Evolutionary conservation across 352 stramenopile genomes (phyloP).

Genomic region (Globisporangium ultimum): DNA sequence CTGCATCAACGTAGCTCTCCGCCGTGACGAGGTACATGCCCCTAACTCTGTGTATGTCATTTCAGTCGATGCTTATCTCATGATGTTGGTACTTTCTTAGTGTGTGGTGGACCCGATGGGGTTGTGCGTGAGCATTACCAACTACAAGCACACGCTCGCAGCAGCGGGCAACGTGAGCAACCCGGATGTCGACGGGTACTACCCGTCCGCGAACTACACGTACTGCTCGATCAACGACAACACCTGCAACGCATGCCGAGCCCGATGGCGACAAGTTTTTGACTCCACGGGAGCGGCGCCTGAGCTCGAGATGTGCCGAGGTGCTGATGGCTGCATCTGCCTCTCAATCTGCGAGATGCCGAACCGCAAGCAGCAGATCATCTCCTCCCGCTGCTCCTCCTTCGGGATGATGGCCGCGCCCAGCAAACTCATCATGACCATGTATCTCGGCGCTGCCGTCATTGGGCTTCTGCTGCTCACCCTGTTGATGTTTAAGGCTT

Average conservation of each 20-base stretch:
- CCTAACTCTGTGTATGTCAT: neutral
- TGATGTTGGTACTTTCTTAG: neutral
- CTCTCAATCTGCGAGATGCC: slow-evolving; percentile 16
- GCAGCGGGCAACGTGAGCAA: neutral
- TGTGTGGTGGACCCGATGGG: slow-evolving; percentile 13
- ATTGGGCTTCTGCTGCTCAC: slow-evolving; percentile 1
- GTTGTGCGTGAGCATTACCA: slow-evolving; percentile 10
- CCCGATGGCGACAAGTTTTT: slow-evolving; percentile 7
- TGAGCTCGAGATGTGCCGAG: slow-evolving; percentile 2
- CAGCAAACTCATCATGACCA: slow-evolving; percentile 1
- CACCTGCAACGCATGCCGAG: slow-evolving; percentile 8
- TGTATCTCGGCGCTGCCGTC: slow-evolving; percentile 7
- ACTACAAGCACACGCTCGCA: slow-evolving; percentile 3
- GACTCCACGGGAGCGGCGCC: neutral
- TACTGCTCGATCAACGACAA: slow-evolving; percentile 17
- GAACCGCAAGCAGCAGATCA: slow-evolving; percentile 5
- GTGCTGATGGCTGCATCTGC: slow-evolving; percentile 13
- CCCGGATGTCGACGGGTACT: slow-evolving; percentile 11
- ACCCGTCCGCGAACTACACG: slow-evolving; percentile 13
- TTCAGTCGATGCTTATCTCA: too few relatives aligned
- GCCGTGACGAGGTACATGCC: neutral
- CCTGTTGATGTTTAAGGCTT: neutral
- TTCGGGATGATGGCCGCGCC: neutral
- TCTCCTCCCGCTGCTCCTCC: slow-evolving; percentile 1
- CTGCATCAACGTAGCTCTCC: slow-evolving; percentile 14